Base-by-base conservation (phyloP, 2,329 filamentous ascomycete species). In the Oidium heveae region DNA sequence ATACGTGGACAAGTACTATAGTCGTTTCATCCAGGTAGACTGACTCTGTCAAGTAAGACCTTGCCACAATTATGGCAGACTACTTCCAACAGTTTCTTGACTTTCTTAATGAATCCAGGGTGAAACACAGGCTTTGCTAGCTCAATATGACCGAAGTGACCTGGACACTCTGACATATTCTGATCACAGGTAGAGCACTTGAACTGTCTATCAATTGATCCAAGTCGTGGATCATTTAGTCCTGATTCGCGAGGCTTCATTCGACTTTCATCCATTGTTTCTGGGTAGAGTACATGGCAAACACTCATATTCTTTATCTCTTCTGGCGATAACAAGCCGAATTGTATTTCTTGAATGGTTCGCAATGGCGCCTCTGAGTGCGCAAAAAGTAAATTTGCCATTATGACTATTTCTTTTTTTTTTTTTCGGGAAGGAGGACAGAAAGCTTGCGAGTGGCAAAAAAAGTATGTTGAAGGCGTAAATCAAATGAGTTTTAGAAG, bases 231-330 rank as follows among this genome's bases (percentile, higher is more conserved):
- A 67, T 99, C 91, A 67, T 96, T 96, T 61, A 96, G 74, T 65
- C 91, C 91, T 66, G 84, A 82, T 58, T 91, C 84, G 62, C 91
- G 86, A 59, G 91, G 91, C 67, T 86, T 86, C 61, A 85, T 82
- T 65, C 88, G 84, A 68, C 83, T 83, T 69, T 98, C 91, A 66
- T 98, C 91, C 91, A 98, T 95, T 32, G 91, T 96, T 73, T 98
- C 91, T n/a, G 91, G 88, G 67, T 95, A 96, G 68, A 91, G 77
- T 67, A 98, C 89, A 68, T 94, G 86, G 62, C 82, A 84, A 59
- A 96, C 89, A 70, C 88, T 95, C 86, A 96, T 93, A 65, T 84
- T 88, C 74, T 98, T 96, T 70, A 96, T 94, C 73, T 98, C 93
- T 68, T 98, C 91, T 28, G 91, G 91, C 37, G 91, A 94, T 69